phyloP scores from a whole-genome alignment of 768 basidiomycete genomes.

The Macrolepiota albuminosa region DNA sequence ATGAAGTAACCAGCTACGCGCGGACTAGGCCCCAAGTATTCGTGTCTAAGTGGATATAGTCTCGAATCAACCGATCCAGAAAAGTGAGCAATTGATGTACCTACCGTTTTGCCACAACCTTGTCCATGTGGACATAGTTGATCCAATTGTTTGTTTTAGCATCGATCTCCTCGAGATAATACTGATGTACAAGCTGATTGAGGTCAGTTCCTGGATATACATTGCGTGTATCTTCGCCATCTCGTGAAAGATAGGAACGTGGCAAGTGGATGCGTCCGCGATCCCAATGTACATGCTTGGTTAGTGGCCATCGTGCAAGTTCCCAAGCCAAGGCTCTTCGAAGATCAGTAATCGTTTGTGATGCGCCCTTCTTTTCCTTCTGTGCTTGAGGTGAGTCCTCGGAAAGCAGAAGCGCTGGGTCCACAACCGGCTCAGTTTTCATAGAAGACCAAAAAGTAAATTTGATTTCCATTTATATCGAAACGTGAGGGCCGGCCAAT shows the following conservation, averaged over 20 bases:
- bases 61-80: not conserved
- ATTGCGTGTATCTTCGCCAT: conserved; percentile 29
- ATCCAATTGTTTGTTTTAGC: conserved; percentile 14
- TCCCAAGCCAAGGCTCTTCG: conserved; percentile 34
- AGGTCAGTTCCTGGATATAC: conserved; percentile 29
- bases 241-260: conserved; percentile 30
- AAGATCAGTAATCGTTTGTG: conserved; percentile 23
- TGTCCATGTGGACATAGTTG: conserved; percentile 32
- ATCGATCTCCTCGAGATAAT: conserved; percentile 19
- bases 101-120: conserved; percentile 28
- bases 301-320: conserved; percentile 34
- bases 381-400: conserved; percentile 17
- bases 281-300: conserved; percentile 25
- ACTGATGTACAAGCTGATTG: conserved; percentile 31
- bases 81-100: conserved; percentile 14
- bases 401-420: conserved; percentile 13
- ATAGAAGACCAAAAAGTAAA: conserved; percentile 1
- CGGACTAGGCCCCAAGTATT: conserved; percentile 40
- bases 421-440: conserved; percentile 12
- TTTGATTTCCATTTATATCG: not conserved
- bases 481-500: not conserved
- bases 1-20: conserved; percentile 36
- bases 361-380: conserved; percentile 21
- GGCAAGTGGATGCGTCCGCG: conserved; percentile 33
- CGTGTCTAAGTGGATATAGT: conserved; percentile 27